Percentiles rank a stretch among this genome's conserved stretches.
Evolutionary conservation across 2,329 filamentous ascomycete species (phyloP).

Genomic region (Aureobasidium vineae): DNA sequence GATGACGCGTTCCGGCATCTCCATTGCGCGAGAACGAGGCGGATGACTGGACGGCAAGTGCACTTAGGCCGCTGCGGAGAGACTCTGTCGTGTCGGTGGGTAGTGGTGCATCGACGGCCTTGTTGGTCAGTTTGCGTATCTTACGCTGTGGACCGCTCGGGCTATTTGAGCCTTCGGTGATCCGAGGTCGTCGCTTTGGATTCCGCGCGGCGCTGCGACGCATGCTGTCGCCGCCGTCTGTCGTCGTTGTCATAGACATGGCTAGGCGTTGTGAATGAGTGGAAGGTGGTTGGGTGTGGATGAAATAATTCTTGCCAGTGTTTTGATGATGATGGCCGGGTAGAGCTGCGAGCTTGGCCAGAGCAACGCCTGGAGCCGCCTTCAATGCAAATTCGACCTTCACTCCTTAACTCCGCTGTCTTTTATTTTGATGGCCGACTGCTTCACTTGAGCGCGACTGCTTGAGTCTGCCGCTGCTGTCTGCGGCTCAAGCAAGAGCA

Average conservation of each 20-base stretch:
- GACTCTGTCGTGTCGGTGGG: conserved; percentile 24
- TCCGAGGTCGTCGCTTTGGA: conserved; percentile 48
- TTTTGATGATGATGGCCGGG: conserved; percentile 23
- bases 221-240: conserved; percentile 31
- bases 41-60: conserved; percentile 1
- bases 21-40: conserved; percentile 15
- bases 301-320: conserved; percentile 10
- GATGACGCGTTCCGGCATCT: conserved; percentile 16
- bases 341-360: conserved; percentile 14
- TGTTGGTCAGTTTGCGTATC: conserved; percentile 46
- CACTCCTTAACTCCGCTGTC: not conserved
- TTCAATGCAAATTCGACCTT: not conserved
- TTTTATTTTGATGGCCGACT: not conserved
- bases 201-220: conserved; percentile 43
- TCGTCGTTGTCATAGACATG: conserved; percentile 22
- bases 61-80: conserved; percentile 21
- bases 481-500: not conserved
- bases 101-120: conserved; percentile 15
- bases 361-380: not conserved
- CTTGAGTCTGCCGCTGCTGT: not conserved
- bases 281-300: not conserved
- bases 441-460: not conserved
- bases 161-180: conserved; percentile 40
- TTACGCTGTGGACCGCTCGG: conserved; percentile 42
- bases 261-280: not conserved